Conservation (phyloP, 2,329 filamentous ascomycete species). For the Cercospora berteroae region DNA sequence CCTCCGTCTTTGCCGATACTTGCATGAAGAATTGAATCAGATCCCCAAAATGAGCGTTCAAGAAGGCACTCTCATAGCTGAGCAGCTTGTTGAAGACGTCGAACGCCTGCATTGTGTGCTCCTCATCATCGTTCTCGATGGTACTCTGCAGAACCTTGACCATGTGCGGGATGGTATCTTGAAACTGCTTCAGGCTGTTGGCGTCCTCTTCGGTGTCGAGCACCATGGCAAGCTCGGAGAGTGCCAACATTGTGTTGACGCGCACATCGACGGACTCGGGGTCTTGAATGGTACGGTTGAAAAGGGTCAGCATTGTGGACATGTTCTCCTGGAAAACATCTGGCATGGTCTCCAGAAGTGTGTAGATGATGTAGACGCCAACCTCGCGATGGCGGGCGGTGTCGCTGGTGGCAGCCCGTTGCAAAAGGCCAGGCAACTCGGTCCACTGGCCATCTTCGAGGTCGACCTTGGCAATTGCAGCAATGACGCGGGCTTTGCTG, state of each 20-base stretch:
- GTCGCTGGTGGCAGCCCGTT: slow-evolving; percentile 72
- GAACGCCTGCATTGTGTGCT: slow-evolving; percentile 84
- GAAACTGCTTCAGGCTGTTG: slow-evolving; percentile 69
- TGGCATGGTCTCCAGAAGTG: slow-evolving; percentile 83
- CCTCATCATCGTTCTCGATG: slow-evolving; percentile 72
- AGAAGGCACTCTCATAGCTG: slow-evolving; percentile 79
- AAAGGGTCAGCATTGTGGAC: slow-evolving; percentile 74
- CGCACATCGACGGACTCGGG: slow-evolving; percentile 87
- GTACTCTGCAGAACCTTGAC: slow-evolving; percentile 83
- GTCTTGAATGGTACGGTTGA: slow-evolving; percentile 84
- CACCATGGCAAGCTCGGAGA: slow-evolving; percentile 83
- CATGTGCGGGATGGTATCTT: slow-evolving; percentile 80
- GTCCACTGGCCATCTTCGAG: slow-evolving; percentile 82
- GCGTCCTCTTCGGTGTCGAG: slow-evolving; percentile 84
- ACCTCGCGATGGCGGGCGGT: slow-evolving; percentile 81
- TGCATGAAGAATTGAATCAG: slow-evolving; percentile 93
- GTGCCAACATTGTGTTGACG: slow-evolving; percentile 87
- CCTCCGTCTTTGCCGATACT: slow-evolving; percentile 70
- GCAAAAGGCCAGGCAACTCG: slow-evolving; percentile 74
- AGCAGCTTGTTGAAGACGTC: slow-evolving; percentile 96
- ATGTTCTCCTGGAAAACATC: slow-evolving; percentile 81
- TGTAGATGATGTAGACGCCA: slow-evolving; percentile 88
- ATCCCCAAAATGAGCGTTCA: slow-evolving; percentile 83
- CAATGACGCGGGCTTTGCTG: slow-evolving; percentile 82
- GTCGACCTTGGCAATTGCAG: slow-evolving; percentile 80